A percentile compares a stretch with the other conserved stretches of the same genome.
These are phyloP conservation scores for Leptodontidium sp. DNA, from an alignment of 2,329 filamentous ascomycete species.

Conservation along the genomic window DNA sequence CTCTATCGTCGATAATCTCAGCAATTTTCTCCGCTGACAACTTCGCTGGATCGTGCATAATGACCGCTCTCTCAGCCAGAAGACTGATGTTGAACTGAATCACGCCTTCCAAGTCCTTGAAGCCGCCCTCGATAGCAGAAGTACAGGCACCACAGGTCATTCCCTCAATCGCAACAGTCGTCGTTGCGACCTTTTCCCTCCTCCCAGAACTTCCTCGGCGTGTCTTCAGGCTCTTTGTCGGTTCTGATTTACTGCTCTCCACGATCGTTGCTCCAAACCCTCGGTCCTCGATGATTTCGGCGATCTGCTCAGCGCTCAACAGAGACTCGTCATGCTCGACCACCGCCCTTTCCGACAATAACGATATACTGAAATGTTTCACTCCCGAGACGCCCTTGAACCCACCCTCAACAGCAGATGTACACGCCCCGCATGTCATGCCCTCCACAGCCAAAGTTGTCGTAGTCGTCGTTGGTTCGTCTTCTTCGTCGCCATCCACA, in stretches of 20 bases:
- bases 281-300: constrained; percentile 70
- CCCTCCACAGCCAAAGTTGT: constrained; percentile 83
- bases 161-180: constrained; percentile 88
- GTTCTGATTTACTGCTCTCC: constrained; percentile 66
- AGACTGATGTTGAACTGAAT: constrained; percentile 94
- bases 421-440: constrained; percentile 93
- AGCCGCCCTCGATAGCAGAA: constrained; percentile 85
- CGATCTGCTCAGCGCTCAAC: constrained; percentile 60
- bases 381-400: constrained; percentile 80
- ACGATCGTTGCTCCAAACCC: constrained; percentile 84
- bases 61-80: constrained; percentile 88
- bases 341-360: constrained; percentile 85
- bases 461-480: constrained; percentile 55
- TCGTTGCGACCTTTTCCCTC: constrained; percentile 64
- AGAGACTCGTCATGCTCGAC: constrained; percentile 76
- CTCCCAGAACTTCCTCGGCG: constrained; percentile 40
- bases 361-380: constrained; percentile 79
- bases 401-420: constrained; percentile 82
- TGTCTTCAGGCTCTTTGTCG: constrained; percentile 45
- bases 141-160: constrained; percentile 99
- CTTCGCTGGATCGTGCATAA: constrained; percentile 80
- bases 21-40: constrained; percentile 77
- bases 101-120: constrained; percentile 79
- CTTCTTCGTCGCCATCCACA: constrained; percentile 45
- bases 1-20: constrained; percentile 86